A percentile compares a stretch with the other conserved stretches of the same genome.
Evolutionary conservation across 306 rosid genomes (phyloP).

Genomic region (Amphicarpaea edgeworthii): DNA sequence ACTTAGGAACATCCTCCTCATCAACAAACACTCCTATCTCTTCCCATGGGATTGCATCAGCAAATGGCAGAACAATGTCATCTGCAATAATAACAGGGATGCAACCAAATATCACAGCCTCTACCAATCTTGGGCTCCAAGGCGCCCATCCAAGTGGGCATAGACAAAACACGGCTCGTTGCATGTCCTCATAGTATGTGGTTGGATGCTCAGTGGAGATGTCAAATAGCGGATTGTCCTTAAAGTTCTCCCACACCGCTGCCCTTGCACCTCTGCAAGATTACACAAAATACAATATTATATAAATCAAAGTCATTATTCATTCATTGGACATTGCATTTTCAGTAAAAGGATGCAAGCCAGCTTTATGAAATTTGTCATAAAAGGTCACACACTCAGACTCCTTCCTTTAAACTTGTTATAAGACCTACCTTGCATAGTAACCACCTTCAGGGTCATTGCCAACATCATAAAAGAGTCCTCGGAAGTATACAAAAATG

Average conservation of each 20-base stretch:
- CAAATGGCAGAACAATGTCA: conserved; percentile 94
- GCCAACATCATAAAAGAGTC: conserved; percentile 89
- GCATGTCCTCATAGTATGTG: conserved; percentile 98
- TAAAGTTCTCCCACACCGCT: conserved; percentile 98
- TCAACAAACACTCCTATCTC: conserved; percentile 89
- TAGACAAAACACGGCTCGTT: conserved; percentile 91
- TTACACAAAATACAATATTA: conserved; percentile 6
- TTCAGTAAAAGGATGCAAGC: conserved; percentile 14
- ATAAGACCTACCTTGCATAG: conserved; percentile 76
- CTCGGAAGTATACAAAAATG: conserved; percentile 88
- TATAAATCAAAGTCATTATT: neutral
- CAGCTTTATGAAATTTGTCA: conserved; percentile 14
- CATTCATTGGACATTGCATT: neutral
- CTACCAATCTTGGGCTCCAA: conserved; percentile 97
- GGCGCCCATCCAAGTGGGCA: conserved; percentile 99
- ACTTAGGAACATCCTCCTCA: conserved; percentile 84
- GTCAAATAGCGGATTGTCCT: conserved; percentile 93
- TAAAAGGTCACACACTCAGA: conserved; percentile 4
- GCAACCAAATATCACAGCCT: conserved; percentile 97
- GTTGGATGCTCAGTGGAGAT: conserved; percentile 92
- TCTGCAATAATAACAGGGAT: conserved; percentile 97
- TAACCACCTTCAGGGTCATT: conserved; percentile 97
- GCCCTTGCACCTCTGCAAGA: conserved; percentile 84
- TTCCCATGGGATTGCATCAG: conserved; percentile 99
- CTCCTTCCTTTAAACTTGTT: conserved; percentile 31